Base-by-base conservation (phyloP, 805 yeast genomes). In the Allodekkera sacchari region DNA sequence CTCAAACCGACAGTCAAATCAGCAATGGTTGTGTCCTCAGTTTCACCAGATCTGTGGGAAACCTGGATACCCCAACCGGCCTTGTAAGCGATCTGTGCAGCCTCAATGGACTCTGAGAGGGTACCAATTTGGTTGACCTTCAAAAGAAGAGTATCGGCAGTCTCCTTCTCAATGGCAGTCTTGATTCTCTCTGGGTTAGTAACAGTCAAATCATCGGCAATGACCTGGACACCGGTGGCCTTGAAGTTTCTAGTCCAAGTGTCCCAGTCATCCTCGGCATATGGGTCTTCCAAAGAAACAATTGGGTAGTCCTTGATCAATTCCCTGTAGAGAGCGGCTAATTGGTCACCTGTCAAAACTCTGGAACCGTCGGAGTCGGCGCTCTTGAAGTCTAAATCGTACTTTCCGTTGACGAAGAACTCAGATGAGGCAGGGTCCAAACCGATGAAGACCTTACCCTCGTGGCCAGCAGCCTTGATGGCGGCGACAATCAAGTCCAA, bases 31-130 rank as follows among this genome's bases (percentile, higher is more conserved):
- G 94, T 81, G 71, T 92, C 98, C 74, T 92, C 98, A 50, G 96
- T 88, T 77, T 89, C 98, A 73, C 98, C 98, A 54, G 96, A 88
- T 80, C 98, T 87, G 85, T 89, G 98, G 58, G 96, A 88, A 57
- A 92, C 97, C 96, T 89, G 88, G 61, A 88, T 96, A 76, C 96
- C 96, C 98, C 98, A 89, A 61, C 85, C 85, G 46, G 96, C 96
- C 47, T 76, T 78, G 71, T 77, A 88, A 38, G 97, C 83, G 67
- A 83, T 92, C 64, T 83, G 68, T 57, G 97, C 96, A 58, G 97
- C 96, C 66, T 85, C 74, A 68, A 89, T 87, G 46, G 97, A 84
- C 77, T 89, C 98, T 53, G 94, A 63, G 54, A 89, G 70, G 50
- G 96, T 71, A 75, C 98, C 98, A 54, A 89, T 89, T 77, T 89